Evolutionary conservation across 1,139 yeast species (phyloP), one percentile per base, ranked within the genome.

Genomic region (Ogataea hybrid): DNA sequence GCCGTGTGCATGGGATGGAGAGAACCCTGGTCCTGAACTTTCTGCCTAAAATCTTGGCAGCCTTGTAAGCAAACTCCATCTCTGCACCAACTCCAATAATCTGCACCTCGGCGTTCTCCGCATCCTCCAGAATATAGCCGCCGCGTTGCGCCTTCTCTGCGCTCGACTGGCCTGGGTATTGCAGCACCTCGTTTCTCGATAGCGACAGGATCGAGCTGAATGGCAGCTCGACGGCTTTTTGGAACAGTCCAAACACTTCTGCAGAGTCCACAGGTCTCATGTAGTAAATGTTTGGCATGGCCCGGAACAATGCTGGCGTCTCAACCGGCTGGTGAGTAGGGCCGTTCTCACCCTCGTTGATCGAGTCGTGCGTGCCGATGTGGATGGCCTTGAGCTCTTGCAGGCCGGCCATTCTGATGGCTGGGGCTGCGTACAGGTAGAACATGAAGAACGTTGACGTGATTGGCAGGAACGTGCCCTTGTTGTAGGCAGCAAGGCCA

Each of bases 251-350:
- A 56, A 96, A 86, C 56, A 86, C 84, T 76, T 92, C 99, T 68
- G 94, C 94, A 75, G 98, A 98, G 68, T 94, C 98, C 63, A 98
- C 97, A 58, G 98, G 98, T 79, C 99, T 87, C 97, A 97, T 94
- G 52, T 92, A 97, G 66, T 84, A 79, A 58, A 81, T 64, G 77
- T 94, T 94, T 72, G 98, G 98, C 63, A 79, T 69, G 56, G 98
- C 96, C 78, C 98, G 87, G 73, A 94, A 82, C 71, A 92, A 97
- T 50, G 97, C 96, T 66, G 92, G 75, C 51, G 98, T 89, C 79
- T 92, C 99, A 61, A 92, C 87, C 70, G 99, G 99, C 77, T 92
- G 98, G 73, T 92, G 98, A 64, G 98, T 92, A 68, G 98, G 98
- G 66, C 98, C 98, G 67, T 92, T 97, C 77, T 92, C 98, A 73